Percentiles rank a stretch among this genome's conserved stretches.
Evolutionary conservation across 208 protist genomes (phyloP).

Genomic region (Leishmania tarentolae): DNA sequence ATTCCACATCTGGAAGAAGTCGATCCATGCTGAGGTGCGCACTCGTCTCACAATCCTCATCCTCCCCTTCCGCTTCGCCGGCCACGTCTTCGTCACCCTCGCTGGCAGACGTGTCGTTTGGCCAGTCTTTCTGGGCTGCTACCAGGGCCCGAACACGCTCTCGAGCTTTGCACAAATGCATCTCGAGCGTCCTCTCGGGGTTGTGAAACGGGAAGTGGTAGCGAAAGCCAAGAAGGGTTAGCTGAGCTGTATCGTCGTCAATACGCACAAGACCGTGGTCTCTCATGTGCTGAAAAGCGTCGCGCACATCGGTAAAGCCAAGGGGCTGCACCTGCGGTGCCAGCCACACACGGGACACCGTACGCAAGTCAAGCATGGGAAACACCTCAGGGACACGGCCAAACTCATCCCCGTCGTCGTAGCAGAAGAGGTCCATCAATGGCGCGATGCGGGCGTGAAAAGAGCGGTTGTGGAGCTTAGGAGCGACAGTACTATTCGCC

Average conservation of each 20-base stretch:
- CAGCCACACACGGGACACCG: conserved; percentile 37
- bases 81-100: conserved; percentile 11
- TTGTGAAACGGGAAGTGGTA: conserved; percentile 86
- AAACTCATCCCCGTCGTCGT: conserved; percentile 54
- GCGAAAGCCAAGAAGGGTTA: conserved; percentile 75
- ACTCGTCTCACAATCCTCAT: conserved; percentile 20
- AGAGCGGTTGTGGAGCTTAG: conserved; percentile 19
- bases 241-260: conserved; percentile 37
- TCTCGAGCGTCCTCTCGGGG: conserved; percentile 59
- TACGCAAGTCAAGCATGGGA: conserved; percentile 44
- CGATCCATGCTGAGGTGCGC: conserved; percentile 6
- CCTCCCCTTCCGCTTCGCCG: conserved; percentile 1
- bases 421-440: conserved; percentile 80
- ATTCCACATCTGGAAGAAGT: conserved; percentile 51
- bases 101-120: not conserved
- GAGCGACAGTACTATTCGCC: not conserved
- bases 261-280: conserved; percentile 52
- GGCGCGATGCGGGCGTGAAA: conserved; percentile 66
- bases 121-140: not conserved
- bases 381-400: conserved; percentile 49
- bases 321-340: conserved; percentile 20
- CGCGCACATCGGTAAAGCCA: conserved; percentile 43
- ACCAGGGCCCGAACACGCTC: conserved; percentile 28
- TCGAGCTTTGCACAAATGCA: conserved; percentile 32
- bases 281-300: conserved; percentile 50